Base-by-base conservation (phyloP, 805 yeast species). In the Priceomyces fermenticarens region DNA sequence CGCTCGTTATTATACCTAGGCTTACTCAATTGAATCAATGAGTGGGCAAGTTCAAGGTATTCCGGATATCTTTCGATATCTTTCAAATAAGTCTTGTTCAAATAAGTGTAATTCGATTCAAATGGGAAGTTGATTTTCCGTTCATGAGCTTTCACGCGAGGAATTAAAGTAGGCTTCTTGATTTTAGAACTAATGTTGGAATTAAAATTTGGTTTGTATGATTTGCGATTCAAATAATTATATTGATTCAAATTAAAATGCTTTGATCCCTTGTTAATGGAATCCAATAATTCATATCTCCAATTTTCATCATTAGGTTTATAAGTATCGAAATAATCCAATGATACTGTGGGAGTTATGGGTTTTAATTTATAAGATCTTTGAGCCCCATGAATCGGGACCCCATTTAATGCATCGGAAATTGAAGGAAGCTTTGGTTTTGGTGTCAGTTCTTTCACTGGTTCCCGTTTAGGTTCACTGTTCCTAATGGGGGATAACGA, bases 61-160 rank as follows among this genome's bases (percentile, higher is more conserved):
- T 72, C 74, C 4, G 78, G 77, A 46, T 73, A 73, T 44, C 59
- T 54, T 39, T 72, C 72, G 35, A 75, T 72, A 52, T 77, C 81
- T 31, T 62, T 65, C 52, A 75, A 55, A 48, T 75, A 76, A 2
- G 80, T 75, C 38, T 67, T 53, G 41, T 67, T 63, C 53, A 75
- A 70, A 51, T 75, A 75, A 12, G 77, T 70, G 52, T 76, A 75
- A 49, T 76, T 75, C 17, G 73, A 70, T 47, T 75, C 76, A 55
- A 71, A 77, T 3, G 82, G 82, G 51, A 74, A 77, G 52, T 75
- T 72, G 42, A 69, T 64, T 46, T 67, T 68, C 39, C 64, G 55
- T 44, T 63, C 70, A 17, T 44, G 37, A 31, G 11, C 14, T 38
- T 46, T 41, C 40, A 50, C 41, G 34, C 46, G 49, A 28, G 60